A percentile compares a stretch with the other conserved stretches of the same genome.
Conservation (phyloP, 1,284 basidiomycete species). For the Polyporus tsugae region DNA sequence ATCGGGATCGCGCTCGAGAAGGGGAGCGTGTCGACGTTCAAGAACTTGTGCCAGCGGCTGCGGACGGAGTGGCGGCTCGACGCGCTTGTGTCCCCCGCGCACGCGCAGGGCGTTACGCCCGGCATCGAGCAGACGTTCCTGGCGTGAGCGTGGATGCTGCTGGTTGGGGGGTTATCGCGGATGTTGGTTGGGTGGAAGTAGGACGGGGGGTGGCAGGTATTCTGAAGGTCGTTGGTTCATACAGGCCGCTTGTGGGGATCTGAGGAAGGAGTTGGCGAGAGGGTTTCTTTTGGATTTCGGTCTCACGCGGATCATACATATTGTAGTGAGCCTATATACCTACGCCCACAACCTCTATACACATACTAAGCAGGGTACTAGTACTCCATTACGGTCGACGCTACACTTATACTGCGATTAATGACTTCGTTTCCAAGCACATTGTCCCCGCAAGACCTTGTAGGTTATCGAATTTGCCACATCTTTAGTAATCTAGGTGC, state of each 20-base stretch:
- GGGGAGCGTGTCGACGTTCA: conserved; percentile 86
- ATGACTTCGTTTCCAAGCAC: background rate
- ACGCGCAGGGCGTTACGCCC: conserved; percentile 24
- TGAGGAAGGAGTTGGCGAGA: background rate
- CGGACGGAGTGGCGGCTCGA: conserved; percentile 70
- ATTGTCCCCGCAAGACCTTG: background rate
- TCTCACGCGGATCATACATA: conserved; percentile 1
- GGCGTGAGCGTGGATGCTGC: conserved; percentile 18
- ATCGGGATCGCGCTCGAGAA: conserved; percentile 85
- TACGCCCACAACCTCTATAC: background rate
- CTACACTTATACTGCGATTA: background rate
- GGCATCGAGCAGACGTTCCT: conserved; percentile 40
- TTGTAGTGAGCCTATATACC: background rate
- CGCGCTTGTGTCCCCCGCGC: conserved; percentile 42
- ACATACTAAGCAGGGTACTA: background rate
- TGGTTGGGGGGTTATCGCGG: background rate
- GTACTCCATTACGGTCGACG: background rate
- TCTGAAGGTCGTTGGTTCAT: conserved; percentile 2
- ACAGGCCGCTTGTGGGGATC: conserved; percentile 3
- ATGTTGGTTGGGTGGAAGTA: background rate
- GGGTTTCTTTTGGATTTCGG: background rate
- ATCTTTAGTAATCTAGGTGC: no score
- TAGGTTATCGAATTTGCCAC: no score
- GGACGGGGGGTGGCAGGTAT: background rate
- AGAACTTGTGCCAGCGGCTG: conserved; percentile 74